Conservation (phyloP, 2,329 filamentous ascomycete species). For the Botrytis byssoidea region DNA sequence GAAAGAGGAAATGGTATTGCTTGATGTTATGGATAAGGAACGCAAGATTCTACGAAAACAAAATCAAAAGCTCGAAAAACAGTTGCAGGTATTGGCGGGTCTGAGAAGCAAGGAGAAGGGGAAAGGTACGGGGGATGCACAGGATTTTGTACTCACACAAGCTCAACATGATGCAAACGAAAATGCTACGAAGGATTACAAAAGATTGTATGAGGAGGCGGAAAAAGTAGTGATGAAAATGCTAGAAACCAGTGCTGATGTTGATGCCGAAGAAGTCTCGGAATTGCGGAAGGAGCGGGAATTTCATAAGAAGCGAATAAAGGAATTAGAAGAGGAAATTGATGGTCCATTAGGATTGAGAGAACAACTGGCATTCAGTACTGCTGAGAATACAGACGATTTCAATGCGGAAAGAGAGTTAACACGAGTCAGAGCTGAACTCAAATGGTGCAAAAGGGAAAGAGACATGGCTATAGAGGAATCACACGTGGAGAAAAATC, state of each 20-base stretch:
- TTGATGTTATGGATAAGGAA: background rate
- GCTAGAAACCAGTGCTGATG: background rate
- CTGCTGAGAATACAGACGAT: background rate
- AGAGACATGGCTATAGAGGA: constrained; percentile 4
- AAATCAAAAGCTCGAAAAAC: background rate
- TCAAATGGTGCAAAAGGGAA: background rate
- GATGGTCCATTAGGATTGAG: constrained; percentile 9
- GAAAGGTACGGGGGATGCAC: background rate
- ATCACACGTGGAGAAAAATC: background rate
- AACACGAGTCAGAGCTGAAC: background rate
- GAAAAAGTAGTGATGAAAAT: background rate
- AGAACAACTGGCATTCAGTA: background rate
- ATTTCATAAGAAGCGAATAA: background rate
- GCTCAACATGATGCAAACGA: background rate
- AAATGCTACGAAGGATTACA: background rate
- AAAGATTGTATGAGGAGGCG: background rate
- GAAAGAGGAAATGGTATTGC: background rate
- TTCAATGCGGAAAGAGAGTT: background rate
- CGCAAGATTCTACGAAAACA: background rate
- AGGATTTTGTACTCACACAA: constrained; percentile 8
- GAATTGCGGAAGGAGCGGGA: constrained; percentile 6
- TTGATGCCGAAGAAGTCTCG: background rate
- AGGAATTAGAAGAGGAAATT: constrained; percentile 11
- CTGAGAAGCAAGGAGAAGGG: background rate
- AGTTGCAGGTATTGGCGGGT: background rate